Base-by-base conservation (phyloP, 1,284 basidiomycete genomes). In the Fistulinella cinereoalba region DNA sequence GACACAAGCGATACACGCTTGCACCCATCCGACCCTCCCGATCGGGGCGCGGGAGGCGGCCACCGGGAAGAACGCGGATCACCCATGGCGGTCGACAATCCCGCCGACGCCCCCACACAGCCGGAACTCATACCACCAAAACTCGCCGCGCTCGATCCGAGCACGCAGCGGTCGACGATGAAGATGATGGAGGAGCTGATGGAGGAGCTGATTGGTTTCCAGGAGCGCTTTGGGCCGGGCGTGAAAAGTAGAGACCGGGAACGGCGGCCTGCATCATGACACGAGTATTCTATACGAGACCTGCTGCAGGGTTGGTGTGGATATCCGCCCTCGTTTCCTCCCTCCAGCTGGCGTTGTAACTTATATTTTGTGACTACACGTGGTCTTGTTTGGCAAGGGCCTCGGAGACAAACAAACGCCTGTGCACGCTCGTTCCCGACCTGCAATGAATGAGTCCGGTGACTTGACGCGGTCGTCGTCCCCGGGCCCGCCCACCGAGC, bases 151-250 rank as follows among this genome's bases (percentile, higher is more conserved):
- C 37, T 48, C 24, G 57, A 53, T 28, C 36, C 37, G 25, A 34
- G 43, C 9, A 27, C 46, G 8, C 51, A 57, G 21, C 57, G 57
- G 39, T 70, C 70, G 49, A 86, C 85, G 39, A 83, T 88, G 76
- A 83, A 80, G 67, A 76, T 89, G 71, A 88, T 95, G 83, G 91
- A 93, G 66, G 86, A 87, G 58, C 71, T 96, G 6, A 91, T 91
- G 79, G 80, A 88, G 59, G 91, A 94, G 62, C 68, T 95, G 33
- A 89, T 92, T 53, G 74, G 69, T 39, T 95, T 95, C 64, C 92
- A 95, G 69, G 90, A 94, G 64, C 78, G 82, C 43, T 93, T 89
- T 71, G 86, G 88, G 21, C 73, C 74, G 7, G 75, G 79, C 33
- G 64, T 70, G 40, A 79, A 83, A 68, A 72, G 67, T 48, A 77